These are phyloP conservation scores for Elsinoe ampelina DNA, from an alignment of 2,329 filamentous ascomycete genomes.

Conservation along the genomic window DNA sequence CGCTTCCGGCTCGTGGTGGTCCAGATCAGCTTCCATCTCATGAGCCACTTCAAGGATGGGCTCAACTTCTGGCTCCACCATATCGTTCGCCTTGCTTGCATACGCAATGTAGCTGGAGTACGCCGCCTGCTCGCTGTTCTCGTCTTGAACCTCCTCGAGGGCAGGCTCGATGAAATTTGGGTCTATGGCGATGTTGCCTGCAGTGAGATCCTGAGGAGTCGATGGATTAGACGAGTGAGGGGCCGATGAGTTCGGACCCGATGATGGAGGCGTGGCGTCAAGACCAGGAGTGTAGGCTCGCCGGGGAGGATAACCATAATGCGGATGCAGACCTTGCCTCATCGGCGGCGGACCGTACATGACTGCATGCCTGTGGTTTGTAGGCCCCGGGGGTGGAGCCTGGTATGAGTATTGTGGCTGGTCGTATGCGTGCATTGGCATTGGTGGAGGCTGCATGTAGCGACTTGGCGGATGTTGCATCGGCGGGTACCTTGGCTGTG, in stretches of 20 bases:
- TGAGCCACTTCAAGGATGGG: neutral
- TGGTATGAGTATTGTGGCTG: slow-evolving; percentile 23
- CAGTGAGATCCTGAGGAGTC: slow-evolving; percentile 32
- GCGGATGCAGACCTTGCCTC: neutral
- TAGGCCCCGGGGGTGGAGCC: slow-evolving; percentile 19
- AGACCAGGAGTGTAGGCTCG: slow-evolving; percentile 29
- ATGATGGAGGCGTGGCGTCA: slow-evolving; percentile 34
- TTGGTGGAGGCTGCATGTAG: slow-evolving; percentile 21
- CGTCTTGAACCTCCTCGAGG: slow-evolving; percentile 26
- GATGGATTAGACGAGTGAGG: slow-evolving; percentile 31
- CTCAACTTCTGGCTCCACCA: neutral
- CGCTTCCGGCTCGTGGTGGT: slow-evolving; percentile 27
- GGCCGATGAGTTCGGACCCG: slow-evolving; percentile 34
- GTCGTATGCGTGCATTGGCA: slow-evolving; percentile 22
- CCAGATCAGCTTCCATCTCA: neutral
- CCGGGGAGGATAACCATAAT: slow-evolving; percentile 18
- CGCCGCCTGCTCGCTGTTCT: slow-evolving; percentile 27
- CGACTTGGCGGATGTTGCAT: slow-evolving; percentile 21
- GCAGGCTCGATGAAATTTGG: slow-evolving; percentile 19
- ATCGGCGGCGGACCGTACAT: slow-evolving; percentile 6
- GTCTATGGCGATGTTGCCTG: slow-evolving; percentile 28
- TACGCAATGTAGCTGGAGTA: slow-evolving; percentile 29
- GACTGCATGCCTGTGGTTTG: slow-evolving; percentile 16
- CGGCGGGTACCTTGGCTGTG: slow-evolving; percentile 15
- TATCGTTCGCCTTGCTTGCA: slow-evolving; percentile 20